phyloP scores from a whole-genome alignment of 768 basidiomycete genomes.

The Tremella mesenterica region DNA sequence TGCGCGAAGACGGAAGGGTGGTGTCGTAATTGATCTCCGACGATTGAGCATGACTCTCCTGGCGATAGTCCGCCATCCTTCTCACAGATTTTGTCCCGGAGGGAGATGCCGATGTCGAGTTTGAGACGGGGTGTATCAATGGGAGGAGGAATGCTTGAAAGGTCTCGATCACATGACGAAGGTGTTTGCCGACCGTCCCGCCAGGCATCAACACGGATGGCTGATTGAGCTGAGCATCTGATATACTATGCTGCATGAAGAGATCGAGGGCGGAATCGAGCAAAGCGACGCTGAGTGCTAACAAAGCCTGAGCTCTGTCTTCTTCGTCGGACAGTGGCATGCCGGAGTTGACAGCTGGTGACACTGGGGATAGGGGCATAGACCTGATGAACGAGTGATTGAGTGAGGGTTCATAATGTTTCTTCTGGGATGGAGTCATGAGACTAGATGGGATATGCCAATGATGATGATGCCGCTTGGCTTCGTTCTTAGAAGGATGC shows the following conservation, averaged over 20 bases:
- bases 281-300: constrained; percentile 26
- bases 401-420: no score
- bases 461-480: no score
- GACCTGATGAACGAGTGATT: neutral
- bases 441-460: no score
- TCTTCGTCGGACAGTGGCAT: neutral
- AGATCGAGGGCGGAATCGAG: constrained; percentile 32
- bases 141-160: constrained; percentile 28
- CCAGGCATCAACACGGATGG: constrained; percentile 32
- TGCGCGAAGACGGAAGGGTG: constrained; percentile 16
- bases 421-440: no score
- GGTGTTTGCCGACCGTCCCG: constrained; percentile 35
- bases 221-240: constrained; percentile 22
- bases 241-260: constrained; percentile 11
- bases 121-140: constrained; percentile 2
- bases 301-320: constrained; percentile 26
- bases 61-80: neutral
- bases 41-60: neutral
- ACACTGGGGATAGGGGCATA: neutral
- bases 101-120: neutral
- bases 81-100: neutral
- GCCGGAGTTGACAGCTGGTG: neutral
- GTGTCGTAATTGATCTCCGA: constrained; percentile 34
- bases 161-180: constrained; percentile 38
- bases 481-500: no score